Percentiles rank a stretch among this genome's conserved stretches.
phyloP scores from a whole-genome alignment of 2,329 filamentous ascomycete genomes.

The Pseudocercospora eumusae region DNA sequence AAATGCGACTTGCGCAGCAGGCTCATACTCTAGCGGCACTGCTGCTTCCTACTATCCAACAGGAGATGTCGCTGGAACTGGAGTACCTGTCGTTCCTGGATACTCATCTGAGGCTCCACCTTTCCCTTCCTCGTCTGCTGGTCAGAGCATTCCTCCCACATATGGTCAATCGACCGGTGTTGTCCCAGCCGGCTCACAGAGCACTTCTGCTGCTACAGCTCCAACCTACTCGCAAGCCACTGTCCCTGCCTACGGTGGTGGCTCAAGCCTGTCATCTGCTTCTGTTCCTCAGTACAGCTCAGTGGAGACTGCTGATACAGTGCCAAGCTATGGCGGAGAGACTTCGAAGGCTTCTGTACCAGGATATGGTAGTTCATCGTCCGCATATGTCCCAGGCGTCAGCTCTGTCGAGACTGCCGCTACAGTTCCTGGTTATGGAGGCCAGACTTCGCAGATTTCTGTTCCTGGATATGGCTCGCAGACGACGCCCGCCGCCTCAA shows the following conservation, averaged over 20 bases:
- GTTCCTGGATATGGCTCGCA: no score
- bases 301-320: neutral
- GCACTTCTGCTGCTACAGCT: constrained; percentile 1
- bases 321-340: neutral
- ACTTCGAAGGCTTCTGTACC: neutral
- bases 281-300: neutral
- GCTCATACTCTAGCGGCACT: constrained; percentile 4
- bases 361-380: neutral
- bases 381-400: neutral
- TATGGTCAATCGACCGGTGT: neutral
- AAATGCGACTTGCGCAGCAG: constrained; percentile 19
- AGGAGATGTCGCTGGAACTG: neutral
- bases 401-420: constrained; percentile 3
- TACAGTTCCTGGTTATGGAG: neutral
- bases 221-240: neutral
- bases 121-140: constrained; percentile 11
- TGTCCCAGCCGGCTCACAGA: neutral
- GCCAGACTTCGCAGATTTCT: no score
- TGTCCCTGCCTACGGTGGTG: neutral
- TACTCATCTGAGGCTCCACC: constrained; percentile 13
- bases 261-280: neutral
- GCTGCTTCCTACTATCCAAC: constrained; percentile 11
- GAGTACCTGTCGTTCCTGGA: constrained; percentile 12
- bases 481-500: no score
- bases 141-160: neutral